Conservation (phyloP, 441 rosid species). For the Adansonia rubrostipa region DNA sequence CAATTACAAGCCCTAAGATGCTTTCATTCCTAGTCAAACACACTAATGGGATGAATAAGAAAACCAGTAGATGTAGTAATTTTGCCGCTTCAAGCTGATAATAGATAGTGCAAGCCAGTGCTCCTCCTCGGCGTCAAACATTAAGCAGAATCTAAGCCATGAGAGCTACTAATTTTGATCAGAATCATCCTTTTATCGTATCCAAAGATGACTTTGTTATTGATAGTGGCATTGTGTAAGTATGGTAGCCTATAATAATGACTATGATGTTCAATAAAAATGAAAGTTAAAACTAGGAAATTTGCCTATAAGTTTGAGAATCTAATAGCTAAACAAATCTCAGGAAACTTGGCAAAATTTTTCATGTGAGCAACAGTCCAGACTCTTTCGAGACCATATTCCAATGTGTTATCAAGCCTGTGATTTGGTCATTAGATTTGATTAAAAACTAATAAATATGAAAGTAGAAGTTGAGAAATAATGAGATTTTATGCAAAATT, state of each 20-base stretch:
- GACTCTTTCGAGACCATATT: slow-evolving; percentile 89
- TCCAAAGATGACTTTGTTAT: slow-evolving; percentile 31
- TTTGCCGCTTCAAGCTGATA: not conserved
- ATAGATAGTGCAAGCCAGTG: not conserved
- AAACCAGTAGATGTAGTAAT: not conserved
- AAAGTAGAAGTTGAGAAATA: no score
- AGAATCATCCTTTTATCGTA: slow-evolving; percentile 31
- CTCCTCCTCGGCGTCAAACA: not conserved
- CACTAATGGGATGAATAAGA: not conserved
- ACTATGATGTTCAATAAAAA: not conserved
- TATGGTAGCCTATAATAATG: not conserved
- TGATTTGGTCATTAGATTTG: not conserved
- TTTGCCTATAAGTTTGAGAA: not conserved
- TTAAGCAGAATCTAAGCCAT: not conserved
- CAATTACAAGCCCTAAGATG: not conserved
- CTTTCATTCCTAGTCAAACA: not conserved
- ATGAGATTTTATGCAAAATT: not conserved
- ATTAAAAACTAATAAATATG: not conserved
- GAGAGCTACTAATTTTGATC: slow-evolving; percentile 17
- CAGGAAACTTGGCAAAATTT: slow-evolving; percentile 59
- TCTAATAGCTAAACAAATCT: not conserved
- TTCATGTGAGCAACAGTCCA: slow-evolving; percentile 84
- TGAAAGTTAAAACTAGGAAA: not conserved
- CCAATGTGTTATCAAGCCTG: slow-evolving; percentile 90
- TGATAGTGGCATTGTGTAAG: not conserved